These are phyloP conservation scores for Colletotrichum costaricense DNA, from an alignment of 2,329 filamentous ascomycete genomes.

Conservation along the genomic window DNA sequence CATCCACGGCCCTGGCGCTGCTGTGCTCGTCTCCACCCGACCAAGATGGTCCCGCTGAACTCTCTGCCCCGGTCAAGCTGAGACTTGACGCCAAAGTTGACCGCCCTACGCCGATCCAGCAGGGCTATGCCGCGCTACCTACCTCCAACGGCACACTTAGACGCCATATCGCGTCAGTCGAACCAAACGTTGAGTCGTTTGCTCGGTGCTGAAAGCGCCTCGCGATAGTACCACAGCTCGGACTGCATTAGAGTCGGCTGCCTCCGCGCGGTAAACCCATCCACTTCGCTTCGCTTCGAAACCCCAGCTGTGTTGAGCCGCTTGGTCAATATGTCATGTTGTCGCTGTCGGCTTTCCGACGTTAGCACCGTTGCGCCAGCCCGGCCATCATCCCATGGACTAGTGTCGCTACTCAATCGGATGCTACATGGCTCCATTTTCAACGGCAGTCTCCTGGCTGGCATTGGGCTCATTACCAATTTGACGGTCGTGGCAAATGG, in stretches of 20 bases:
- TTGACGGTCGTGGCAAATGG: background rate
- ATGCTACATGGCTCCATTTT: background rate
- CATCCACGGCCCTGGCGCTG: background rate
- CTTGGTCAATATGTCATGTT: background rate
- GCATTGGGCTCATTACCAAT: background rate
- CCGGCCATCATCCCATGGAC: background rate
- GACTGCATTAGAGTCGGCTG: background rate
- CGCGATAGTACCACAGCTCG: background rate
- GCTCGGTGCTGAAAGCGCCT: background rate
- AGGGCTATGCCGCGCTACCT: slow-evolving; percentile 9
- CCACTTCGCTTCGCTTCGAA: background rate
- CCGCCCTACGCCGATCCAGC: background rate
- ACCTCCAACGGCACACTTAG: background rate
- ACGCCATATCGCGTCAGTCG: background rate
- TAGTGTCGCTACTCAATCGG: background rate
- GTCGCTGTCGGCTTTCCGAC: background rate
- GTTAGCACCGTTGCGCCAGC: background rate
- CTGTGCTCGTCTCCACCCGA: background rate
- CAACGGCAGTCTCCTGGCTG: background rate
- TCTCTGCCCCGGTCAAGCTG: slow-evolving; percentile 22
- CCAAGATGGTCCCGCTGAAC: slow-evolving; percentile 1
- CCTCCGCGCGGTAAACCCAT: background rate
- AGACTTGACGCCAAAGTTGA: background rate
- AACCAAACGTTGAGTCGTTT: background rate
- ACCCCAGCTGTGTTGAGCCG: background rate